Conservation (phyloP, 306 rosid species). For the Glycine latifolia region DNA sequence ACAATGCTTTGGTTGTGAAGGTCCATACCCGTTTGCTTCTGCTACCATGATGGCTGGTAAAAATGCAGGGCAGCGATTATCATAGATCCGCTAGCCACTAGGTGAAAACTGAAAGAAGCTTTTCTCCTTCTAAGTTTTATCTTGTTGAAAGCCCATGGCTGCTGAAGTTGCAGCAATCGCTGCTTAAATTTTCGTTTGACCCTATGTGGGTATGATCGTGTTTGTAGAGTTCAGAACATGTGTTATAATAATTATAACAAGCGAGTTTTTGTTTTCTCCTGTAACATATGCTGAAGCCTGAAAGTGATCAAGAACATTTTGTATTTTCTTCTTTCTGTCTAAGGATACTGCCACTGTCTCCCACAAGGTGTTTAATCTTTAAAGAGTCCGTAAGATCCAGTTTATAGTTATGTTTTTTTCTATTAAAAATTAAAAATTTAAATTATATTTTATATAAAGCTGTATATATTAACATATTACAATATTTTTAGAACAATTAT, state of each 20-base stretch:
- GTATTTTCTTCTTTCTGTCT: constrained; percentile 30
- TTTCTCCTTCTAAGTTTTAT: constrained; percentile 13
- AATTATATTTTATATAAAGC: no score
- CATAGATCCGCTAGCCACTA: constrained; percentile 16
- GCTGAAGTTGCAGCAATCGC: constrained; percentile 55
- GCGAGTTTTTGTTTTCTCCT: constrained; percentile 39
- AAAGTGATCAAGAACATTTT: constrained; percentile 26
- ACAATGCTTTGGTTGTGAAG: constrained; percentile 31
- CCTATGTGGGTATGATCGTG: constrained; percentile 42
- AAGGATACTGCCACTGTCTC: neutral
- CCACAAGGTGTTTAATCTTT: neutral
- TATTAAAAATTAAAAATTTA: no score
- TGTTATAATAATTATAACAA: constrained; percentile 41
- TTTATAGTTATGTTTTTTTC: neutral
- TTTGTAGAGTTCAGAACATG: constrained; percentile 47
- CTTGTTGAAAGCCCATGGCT: constrained; percentile 46
- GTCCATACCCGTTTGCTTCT: neutral
- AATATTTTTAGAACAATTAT: no score
- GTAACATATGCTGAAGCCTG: constrained; percentile 40
- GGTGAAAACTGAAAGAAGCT: constrained; percentile 37
- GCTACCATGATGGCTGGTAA: constrained; percentile 14
- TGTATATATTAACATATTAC: no score
- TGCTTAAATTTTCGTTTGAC: constrained; percentile 49
- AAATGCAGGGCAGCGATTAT: constrained; percentile 21
- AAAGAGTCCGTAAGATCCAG: neutral